Percentiles rank a stretch among this genome's conserved stretches.
These are phyloP conservation scores for Gnomoniopsis sp. DNA, from an alignment of 2,329 filamentous ascomycete species.

Conservation along the genomic window DNA sequence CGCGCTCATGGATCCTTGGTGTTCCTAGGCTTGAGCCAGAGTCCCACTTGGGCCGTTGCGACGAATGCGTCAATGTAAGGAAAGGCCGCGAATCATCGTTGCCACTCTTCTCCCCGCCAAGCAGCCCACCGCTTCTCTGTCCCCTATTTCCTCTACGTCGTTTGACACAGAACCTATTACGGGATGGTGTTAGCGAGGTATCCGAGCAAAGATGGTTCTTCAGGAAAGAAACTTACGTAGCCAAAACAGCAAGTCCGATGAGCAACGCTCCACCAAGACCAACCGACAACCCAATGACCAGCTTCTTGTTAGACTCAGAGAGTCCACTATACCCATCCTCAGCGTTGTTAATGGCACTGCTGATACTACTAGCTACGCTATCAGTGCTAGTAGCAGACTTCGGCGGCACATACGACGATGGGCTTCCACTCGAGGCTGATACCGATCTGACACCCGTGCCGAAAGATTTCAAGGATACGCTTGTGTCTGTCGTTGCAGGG, in stretches of 20 bases:
- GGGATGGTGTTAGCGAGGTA: not conserved
- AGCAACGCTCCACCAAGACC: constrained; percentile 13
- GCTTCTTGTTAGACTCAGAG: constrained; percentile 14
- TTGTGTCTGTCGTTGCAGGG: constrained; percentile 32
- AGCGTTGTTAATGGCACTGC: not conserved
- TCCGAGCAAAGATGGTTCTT: not conserved
- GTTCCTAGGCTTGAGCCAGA: not conserved
- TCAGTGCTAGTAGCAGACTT: not conserved
- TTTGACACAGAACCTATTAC: not conserved
- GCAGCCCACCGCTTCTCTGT: not conserved
- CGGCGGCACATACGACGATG: constrained; percentile 10
- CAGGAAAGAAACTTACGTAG: constrained; percentile 1
- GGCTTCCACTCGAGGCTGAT: constrained; percentile 12
- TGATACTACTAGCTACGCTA: not conserved
- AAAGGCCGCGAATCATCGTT: not conserved
- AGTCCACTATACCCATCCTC: not conserved
- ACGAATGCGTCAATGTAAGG: not conserved
- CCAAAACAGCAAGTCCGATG: not conserved
- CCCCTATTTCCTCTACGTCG: not conserved
- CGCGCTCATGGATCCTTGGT: not conserved
- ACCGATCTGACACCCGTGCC: constrained; percentile 32
- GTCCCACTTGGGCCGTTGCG: not conserved
- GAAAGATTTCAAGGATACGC: constrained; percentile 37
- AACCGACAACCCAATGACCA: constrained; percentile 13
- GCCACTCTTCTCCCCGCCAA: not conserved